Base-by-base conservation (phyloP, 1,139 yeast genomes). In the Candida anutae region DNA sequence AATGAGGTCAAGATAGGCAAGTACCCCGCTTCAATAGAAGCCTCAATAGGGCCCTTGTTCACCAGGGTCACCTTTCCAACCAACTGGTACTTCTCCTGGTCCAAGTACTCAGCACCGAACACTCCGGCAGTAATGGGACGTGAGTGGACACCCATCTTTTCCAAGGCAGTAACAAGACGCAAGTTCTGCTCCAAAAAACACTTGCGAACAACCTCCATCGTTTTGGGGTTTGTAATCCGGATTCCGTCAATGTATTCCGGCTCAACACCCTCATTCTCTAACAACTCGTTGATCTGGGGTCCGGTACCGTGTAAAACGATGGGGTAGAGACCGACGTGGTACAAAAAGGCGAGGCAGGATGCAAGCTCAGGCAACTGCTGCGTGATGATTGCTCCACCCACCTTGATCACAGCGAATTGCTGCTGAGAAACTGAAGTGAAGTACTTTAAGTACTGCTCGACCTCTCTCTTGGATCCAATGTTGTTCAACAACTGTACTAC, bases 61-160 rank as follows among this genome's bases (percentile, higher is more conserved):
- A 90, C 96, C 24, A 79, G 70, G 30, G 73, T 76, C 50, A 93
- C 81, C 49, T 82, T 78, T 32, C 99, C 99, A 28, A 90, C 99
- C 33, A 90, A 69, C 50, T 88, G 79, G 59, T 90, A 90, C 55
- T 87, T 88, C 6, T 80, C 87, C 55, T 85, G 71, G 53, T 90
- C 95, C 42, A 90, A 69, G 55, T 85, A 90, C 27, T 85, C 87
- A 28, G 98, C 99, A 33, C 80, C 75, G 59, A 90, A 93, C 11
- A 93, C 98, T 45, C 99, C 99, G 23, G 95, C 93, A 26, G 97
- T 90, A 47, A 90, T 90, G 31, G 99, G 99, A 58, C 99, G 77
- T 13, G 99, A 97, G 40, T 87, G 90, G 30, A 93, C 98, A 26
- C 98, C 98, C 73, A 85, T 74, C 53, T 83, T 78, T 56, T 93